phyloP scores from a whole-genome alignment of 257 asterid species.

The Buddleja alternifolia region DNA sequence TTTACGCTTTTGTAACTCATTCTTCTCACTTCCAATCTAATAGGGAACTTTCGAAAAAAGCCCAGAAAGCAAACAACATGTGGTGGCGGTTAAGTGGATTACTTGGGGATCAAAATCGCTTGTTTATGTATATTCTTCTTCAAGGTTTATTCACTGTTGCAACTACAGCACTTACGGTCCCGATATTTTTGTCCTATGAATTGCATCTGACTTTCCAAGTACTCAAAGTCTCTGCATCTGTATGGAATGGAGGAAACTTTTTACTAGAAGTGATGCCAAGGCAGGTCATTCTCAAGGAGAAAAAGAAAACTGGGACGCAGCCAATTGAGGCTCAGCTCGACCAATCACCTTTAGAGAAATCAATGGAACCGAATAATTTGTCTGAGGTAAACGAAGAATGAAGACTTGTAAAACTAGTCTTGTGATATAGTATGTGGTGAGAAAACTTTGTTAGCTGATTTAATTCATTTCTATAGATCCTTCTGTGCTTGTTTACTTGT shows the following conservation, averaged over 20 bases:
- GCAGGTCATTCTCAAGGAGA: conserved; percentile 82
- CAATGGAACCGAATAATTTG: conserved; percentile 6
- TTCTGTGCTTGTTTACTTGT: neutral
- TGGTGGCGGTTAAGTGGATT: conserved; percentile 98
- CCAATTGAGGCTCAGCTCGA: conserved; percentile 36
- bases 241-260: conserved; percentile 97
- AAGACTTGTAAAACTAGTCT: neutral
- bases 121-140: conserved; percentile 86
- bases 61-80: conserved; percentile 84
- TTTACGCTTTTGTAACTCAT: too few relatives aligned
- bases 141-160: conserved; percentile 91
- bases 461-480: neutral
- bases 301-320: conserved; percentile 68
- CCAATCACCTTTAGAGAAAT: conserved; percentile 28
- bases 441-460: conserved; percentile 16
- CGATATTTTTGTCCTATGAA: conserved; percentile 82
- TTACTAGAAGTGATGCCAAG: conserved; percentile 96
- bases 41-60: conserved; percentile 93
- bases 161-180: conserved; percentile 83
- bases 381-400: conserved; percentile 32
- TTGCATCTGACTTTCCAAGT: conserved; percentile 73
- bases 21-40: neutral
- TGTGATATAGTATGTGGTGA: conserved; percentile 2
- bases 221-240: conserved; percentile 82
- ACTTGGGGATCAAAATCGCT: conserved; percentile 90